Percentiles rank a stretch among this genome's conserved stretches.
Conservation (phyloP, 2,329 filamentous ascomycete genomes). For the Stylonectria norvegica region DNA sequence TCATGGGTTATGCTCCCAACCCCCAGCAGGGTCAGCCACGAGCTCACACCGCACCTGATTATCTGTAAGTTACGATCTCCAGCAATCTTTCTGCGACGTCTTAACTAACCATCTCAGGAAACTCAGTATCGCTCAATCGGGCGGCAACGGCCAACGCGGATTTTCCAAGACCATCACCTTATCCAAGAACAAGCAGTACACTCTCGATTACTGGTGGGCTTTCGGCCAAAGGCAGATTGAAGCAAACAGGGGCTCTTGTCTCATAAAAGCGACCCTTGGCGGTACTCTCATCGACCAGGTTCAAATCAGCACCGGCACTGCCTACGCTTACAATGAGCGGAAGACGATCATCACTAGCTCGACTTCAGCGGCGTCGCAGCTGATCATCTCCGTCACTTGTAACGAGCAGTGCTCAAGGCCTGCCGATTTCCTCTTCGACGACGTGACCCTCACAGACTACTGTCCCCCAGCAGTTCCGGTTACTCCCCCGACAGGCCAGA, state of each 20-base stretch:
- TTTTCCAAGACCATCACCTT: background rate
- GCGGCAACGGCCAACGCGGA: background rate
- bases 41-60: background rate
- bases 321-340: background rate
- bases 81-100: background rate
- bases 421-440: background rate
- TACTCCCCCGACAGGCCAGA: background rate
- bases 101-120: background rate
- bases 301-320: background rate
- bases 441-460: background rate
- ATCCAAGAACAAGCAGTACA: background rate
- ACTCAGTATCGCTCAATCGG: background rate
- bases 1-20: background rate
- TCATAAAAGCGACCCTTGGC: background rate
- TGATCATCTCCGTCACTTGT: slow-evolving; percentile 1
- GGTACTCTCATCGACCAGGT: background rate
- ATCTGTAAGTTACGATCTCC: background rate
- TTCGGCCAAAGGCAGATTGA: background rate
- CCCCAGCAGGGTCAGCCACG: background rate
- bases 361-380: background rate
- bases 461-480: background rate
- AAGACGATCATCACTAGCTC: background rate
- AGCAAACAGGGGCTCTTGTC: background rate
- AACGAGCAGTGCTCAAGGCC: background rate
- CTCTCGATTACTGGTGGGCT: background rate